phyloP scores from a whole-genome alignment of 2,329 filamentous ascomycete species.

The Fusarium hostae region DNA sequence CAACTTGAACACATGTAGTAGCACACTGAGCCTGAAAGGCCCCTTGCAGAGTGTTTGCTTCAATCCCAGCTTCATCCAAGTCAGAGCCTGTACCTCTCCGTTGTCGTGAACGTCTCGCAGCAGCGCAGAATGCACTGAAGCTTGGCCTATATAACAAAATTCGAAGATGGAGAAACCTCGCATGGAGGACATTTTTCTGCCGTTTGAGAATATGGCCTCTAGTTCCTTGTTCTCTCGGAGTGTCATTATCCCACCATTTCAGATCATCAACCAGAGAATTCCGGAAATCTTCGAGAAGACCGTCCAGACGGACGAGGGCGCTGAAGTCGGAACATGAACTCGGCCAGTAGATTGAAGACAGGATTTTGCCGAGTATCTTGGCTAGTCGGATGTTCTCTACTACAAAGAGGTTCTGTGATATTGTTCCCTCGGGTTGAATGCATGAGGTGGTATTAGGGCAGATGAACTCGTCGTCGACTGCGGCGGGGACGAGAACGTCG shows the following conservation, averaged over 20 bases:
- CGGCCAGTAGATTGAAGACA: neutral
- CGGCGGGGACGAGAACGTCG: neutral
- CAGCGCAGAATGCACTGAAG: neutral
- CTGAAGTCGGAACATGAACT: neutral
- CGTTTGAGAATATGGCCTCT: neutral
- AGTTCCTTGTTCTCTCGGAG: rapidly evolving
- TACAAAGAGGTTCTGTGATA: neutral
- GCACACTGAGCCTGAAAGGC: slow-evolving; percentile 9
- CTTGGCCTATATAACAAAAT: neutral
- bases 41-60: neutral
- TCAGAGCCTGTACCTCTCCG: rapidly evolving
- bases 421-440: neutral
- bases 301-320: neutral
- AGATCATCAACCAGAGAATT: rapidly evolving
- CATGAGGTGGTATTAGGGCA: rapidly evolving
- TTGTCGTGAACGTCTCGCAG: rapidly evolving
- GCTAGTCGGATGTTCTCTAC: slow-evolving; percentile 2
- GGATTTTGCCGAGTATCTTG: neutral
- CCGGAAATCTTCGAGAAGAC: neutral
- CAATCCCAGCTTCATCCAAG: rapidly evolving
- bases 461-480: slow-evolving; percentile 1
- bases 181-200: neutral
- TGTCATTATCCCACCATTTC: neutral
- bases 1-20: neutral
- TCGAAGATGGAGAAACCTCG: neutral